These are phyloP conservation scores for Macrolepiota albuminosa DNA, from an alignment of 768 basidiomycete species.

Conservation along the genomic window DNA sequence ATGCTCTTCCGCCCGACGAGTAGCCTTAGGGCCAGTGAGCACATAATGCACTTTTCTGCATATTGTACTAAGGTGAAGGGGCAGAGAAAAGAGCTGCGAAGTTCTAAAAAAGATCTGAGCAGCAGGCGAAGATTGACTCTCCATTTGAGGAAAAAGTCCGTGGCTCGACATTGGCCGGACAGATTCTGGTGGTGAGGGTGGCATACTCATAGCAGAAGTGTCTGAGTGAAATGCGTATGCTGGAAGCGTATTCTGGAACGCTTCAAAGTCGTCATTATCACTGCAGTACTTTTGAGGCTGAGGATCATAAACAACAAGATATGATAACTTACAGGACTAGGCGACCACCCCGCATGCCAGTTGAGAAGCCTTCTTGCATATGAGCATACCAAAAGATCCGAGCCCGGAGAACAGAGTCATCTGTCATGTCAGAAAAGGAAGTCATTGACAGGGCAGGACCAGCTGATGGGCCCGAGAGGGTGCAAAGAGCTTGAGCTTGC, in stretches of 20 bases:
- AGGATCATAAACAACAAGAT: background rate
- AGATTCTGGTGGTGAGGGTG: slow-evolving; percentile 13
- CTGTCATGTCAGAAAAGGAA: slow-evolving; percentile 44
- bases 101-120: slow-evolving; percentile 46
- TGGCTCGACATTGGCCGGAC: slow-evolving; percentile 15
- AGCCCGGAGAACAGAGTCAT: slow-evolving; percentile 63
- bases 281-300: slow-evolving; percentile 27
- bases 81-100: slow-evolving; percentile 59
- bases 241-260: slow-evolving; percentile 65
- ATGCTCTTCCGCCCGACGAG: slow-evolving; percentile 47
- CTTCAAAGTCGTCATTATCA: slow-evolving; percentile 68
- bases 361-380: slow-evolving; percentile 78
- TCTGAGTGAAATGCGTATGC: slow-evolving; percentile 25
- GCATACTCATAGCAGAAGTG: slow-evolving; percentile 13
- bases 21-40: slow-evolving; percentile 75
- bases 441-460: slow-evolving; percentile 19
- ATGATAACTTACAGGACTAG: slow-evolving; percentile 60
- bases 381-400: slow-evolving; percentile 90
- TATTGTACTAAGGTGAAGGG: slow-evolving; percentile 69
- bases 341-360: slow-evolving; percentile 80
- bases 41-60: slow-evolving; percentile 77
- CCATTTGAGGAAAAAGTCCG: slow-evolving; percentile 6
- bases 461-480: slow-evolving; percentile 35
- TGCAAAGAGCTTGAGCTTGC: slow-evolving; percentile 78
- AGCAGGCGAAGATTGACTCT: slow-evolving; percentile 14